These are phyloP conservation scores for Cladosporium sphaerospermum DNA, from an alignment of 2,329 filamentous ascomycete genomes.

Conservation along the genomic window DNA sequence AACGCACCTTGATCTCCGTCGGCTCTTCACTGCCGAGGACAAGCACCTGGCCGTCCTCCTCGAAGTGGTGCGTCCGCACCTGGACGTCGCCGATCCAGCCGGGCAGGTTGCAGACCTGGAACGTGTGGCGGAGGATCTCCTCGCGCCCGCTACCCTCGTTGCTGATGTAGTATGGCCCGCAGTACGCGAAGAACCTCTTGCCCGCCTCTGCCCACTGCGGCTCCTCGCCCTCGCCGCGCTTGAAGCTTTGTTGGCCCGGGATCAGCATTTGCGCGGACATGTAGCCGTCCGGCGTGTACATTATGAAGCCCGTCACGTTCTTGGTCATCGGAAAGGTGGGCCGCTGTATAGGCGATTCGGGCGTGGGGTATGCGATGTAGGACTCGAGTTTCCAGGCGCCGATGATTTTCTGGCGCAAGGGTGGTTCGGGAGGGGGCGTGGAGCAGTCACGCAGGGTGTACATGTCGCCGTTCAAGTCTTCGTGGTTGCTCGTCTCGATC, in stretches of 20 bases:
- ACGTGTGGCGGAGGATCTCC: slow-evolving; percentile 32
- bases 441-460: slow-evolving; percentile 26
- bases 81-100: slow-evolving; percentile 35
- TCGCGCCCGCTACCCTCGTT: slow-evolving; percentile 29
- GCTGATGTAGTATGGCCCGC: slow-evolving; percentile 34
- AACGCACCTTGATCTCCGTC: slow-evolving; percentile 32
- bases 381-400: slow-evolving; percentile 35
- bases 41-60: slow-evolving; percentile 34
- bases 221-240: slow-evolving; percentile 32
- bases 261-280: slow-evolving; percentile 35
- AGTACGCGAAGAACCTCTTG: slow-evolving; percentile 33
- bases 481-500: slow-evolving; percentile 20
- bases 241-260: slow-evolving; percentile 33
- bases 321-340: slow-evolving; percentile 34
- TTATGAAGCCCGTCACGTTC: slow-evolving; percentile 32
- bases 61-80: slow-evolving; percentile 31
- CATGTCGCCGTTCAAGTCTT: slow-evolving; percentile 29
- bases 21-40: slow-evolving; percentile 34
- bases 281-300: slow-evolving; percentile 36
- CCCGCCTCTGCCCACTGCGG: slow-evolving; percentile 35
- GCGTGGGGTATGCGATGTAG: slow-evolving; percentile 33
- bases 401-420: slow-evolving; percentile 29
- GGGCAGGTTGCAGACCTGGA: slow-evolving; percentile 33
- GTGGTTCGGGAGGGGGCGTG: slow-evolving; percentile 24
- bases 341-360: slow-evolving; percentile 28